phyloP scores from a whole-genome alignment of 1,284 basidiomycete species.

The Ceratobasidium theobromae region DNA sequence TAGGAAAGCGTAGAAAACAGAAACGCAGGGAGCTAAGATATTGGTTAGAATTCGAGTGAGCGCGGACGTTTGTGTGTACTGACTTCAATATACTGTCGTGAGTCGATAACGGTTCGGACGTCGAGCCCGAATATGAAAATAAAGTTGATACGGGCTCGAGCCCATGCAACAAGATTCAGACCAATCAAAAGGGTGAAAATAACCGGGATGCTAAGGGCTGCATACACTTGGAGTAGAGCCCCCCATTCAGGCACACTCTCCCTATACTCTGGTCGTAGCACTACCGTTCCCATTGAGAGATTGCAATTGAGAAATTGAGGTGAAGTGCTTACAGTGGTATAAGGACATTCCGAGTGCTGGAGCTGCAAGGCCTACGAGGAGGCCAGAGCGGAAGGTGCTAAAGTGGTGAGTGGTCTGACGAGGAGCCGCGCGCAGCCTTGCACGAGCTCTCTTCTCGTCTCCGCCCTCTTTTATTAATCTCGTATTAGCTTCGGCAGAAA shows the following conservation, averaged over 20 bases:
- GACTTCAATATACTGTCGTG: constrained; percentile 81
- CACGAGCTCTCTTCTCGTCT: constrained; percentile 76
- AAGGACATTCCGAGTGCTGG: constrained; percentile 74
- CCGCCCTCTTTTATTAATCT: constrained; percentile 63
- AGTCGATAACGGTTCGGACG: constrained; percentile 71
- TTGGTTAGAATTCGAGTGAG: neutral
- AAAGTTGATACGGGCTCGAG: constrained; percentile 77
- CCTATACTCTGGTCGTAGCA: neutral
- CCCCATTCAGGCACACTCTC: constrained; percentile 67
- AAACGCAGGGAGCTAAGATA: constrained; percentile 70
- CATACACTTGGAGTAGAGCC: constrained; percentile 78
- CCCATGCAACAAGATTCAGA: constrained; percentile 79
- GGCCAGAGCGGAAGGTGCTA: constrained; percentile 73
- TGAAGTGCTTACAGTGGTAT: constrained; percentile 57
- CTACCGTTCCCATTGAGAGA: neutral
- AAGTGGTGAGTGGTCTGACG: constrained; percentile 68
- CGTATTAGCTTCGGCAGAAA: neutral
- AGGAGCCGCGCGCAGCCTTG: constrained; percentile 61
- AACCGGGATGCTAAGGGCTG: constrained; percentile 69
- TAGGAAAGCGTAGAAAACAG: constrained; percentile 73
- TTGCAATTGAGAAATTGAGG: neutral
- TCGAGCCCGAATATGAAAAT: constrained; percentile 89
- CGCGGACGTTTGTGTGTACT: constrained; percentile 29
- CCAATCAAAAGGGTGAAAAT: constrained; percentile 80
- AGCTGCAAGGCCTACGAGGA: constrained; percentile 73